Evolutionary conservation across 495 filamentous ascomycete genomes (phyloP).

Genomic region (Penicillium tannophilum): DNA sequence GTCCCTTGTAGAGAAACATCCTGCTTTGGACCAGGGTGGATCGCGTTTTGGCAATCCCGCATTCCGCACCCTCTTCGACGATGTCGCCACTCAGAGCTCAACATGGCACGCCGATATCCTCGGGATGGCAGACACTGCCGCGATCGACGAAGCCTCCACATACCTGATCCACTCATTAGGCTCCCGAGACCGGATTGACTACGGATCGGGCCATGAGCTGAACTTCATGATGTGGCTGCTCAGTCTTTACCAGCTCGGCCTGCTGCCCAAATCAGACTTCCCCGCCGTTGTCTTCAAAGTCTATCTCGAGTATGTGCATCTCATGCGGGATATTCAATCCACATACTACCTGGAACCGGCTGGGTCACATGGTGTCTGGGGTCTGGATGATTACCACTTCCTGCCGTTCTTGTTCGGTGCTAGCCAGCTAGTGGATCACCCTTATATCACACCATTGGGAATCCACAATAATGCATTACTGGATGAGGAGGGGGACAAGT

Average conservation of each 20-base stretch:
- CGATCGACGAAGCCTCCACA: conserved; percentile 68
- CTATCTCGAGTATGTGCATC: conserved; percentile 76
- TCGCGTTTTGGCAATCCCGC: conserved; percentile 93
- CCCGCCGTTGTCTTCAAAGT: conserved; percentile 70
- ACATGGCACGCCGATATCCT: conserved; percentile 49
- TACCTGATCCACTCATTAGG: conserved; percentile 87
- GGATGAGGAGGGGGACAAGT: conserved; percentile 81
- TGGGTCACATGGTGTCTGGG: conserved; percentile 95
- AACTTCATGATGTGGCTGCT: conserved; percentile 96
- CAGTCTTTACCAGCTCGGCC: conserved; percentile 77
- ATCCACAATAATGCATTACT: conserved; percentile 86
- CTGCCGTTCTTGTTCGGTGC: conserved; percentile 96
- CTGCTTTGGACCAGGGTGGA: conserved; percentile 79
- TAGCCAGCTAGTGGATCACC: conserved; percentile 84
- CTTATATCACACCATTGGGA: conserved; percentile 79
- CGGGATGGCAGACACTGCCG: conserved; percentile 53
- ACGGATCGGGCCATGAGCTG: conserved; percentile 94
- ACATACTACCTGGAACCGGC: conserved; percentile 96
- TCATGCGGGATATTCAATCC: conserved; percentile 81
- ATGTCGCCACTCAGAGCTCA: conserved; percentile 54
- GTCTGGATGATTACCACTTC: conserved; percentile 95
- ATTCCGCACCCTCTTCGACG: conserved; percentile 83
- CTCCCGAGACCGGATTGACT: conserved; percentile 87
- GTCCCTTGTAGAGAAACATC: conserved; percentile 61
- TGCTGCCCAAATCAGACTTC: conserved; percentile 68